Percentiles rank a stretch among this genome's conserved stretches.
These are phyloP conservation scores for Aspergillus nomiae DNA, from an alignment of 2,329 filamentous ascomycete species.

Conservation along the genomic window DNA sequence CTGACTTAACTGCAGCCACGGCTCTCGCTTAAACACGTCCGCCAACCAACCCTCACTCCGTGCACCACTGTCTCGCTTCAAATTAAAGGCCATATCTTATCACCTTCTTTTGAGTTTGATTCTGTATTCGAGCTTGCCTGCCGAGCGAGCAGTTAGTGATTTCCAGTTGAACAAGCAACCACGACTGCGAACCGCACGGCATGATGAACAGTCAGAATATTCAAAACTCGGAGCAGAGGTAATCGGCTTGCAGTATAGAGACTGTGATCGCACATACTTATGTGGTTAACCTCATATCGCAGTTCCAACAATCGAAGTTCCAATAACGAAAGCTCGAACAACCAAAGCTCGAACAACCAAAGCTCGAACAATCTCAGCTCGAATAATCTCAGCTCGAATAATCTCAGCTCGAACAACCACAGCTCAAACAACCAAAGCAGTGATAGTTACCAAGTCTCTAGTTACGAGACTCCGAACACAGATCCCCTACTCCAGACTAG, in stretches of 20 bases:
- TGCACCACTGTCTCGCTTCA: neutral
- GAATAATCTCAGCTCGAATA: neutral
- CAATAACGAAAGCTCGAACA: neutral
- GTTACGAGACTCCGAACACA: conserved; percentile 4
- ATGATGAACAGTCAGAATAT: conserved; percentile 1
- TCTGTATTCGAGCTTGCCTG: neutral
- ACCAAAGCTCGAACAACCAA: conserved; percentile 1
- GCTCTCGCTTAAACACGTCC: neutral
- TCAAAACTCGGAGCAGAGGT: conserved; percentile 14
- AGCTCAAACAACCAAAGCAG: conserved; percentile 8
- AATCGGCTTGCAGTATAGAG: neutral
- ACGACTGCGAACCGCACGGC: conserved; percentile 8
- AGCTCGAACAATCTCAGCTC: neutral
- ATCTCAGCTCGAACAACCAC: neutral
- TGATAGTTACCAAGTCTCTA: conserved; percentile 6
- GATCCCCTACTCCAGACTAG: conserved; percentile 4
- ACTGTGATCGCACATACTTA: neutral
- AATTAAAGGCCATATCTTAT: neutral
- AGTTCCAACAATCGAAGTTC: conserved; percentile 6
- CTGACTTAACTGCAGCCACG: neutral
- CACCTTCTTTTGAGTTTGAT: neutral
- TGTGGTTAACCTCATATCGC: neutral
- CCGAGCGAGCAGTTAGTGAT: neutral
- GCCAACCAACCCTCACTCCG: neutral
- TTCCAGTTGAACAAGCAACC: neutral